Evolutionary conservation across 1,284 basidiomycete genomes (phyloP).

Genomic region (Mycosarcoma maydis): DNA sequence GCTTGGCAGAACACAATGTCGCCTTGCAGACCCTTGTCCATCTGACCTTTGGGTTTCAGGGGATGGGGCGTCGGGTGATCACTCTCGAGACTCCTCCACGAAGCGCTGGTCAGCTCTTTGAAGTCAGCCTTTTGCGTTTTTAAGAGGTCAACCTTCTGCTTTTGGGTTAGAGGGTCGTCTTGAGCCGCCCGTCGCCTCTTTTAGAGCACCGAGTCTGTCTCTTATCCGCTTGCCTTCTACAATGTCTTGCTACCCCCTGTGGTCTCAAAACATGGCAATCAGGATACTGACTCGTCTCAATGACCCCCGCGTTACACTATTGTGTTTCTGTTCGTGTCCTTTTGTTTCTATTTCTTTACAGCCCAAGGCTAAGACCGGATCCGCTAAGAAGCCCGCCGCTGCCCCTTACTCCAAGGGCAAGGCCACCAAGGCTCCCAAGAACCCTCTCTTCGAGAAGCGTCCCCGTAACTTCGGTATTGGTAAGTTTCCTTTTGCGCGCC

Average conservation of each 20-base stretch:
- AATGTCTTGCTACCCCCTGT: constrained; percentile 39
- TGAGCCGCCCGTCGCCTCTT: constrained; percentile 22
- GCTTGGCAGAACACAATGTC: constrained; percentile 44
- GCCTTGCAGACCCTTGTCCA: constrained; percentile 14
- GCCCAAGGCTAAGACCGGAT: constrained; percentile 65
- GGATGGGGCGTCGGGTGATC: constrained; percentile 29
- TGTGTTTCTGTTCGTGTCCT: constrained; percentile 2
- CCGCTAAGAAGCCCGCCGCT: constrained; percentile 62
- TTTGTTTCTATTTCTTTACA: constrained; percentile 27
- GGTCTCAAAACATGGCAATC: constrained; percentile 41
- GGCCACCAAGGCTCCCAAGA: constrained; percentile 76
- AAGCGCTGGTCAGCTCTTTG: constrained; percentile 35
- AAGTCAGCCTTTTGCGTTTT: background rate
- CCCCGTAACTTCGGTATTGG: constrained; percentile 96
- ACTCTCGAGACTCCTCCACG: constrained; percentile 11
- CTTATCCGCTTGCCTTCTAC: constrained; percentile 27
- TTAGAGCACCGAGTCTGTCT: constrained; percentile 64
- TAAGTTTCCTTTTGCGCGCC: constrained; percentile 70
- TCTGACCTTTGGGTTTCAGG: constrained; percentile 26
- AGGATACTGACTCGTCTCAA: constrained; percentile 65
- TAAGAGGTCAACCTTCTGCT: constrained; percentile 32
- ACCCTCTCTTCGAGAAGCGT: constrained; percentile 92
- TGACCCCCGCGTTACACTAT: constrained; percentile 49
- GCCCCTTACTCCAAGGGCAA: constrained; percentile 64
- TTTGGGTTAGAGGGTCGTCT: constrained; percentile 6